Evolutionary conservation across 2,329 filamentous ascomycete species (phyloP), one percentile per base, ranked within the genome.

Genomic region (Ceratocystis colombiana): DNA sequence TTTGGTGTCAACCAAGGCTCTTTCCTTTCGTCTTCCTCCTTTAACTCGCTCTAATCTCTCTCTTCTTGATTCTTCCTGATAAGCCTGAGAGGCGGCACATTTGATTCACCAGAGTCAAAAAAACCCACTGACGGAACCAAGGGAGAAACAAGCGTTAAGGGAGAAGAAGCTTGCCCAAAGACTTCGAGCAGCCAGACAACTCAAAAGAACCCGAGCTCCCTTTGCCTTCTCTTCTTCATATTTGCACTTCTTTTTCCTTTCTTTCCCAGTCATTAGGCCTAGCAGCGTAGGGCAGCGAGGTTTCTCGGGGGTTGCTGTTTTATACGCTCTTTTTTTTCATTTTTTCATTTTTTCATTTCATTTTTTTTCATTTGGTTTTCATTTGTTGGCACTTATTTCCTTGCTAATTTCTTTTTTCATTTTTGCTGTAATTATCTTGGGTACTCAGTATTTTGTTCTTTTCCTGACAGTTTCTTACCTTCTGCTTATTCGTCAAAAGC

Each of bases 321-420:
- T 17, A 46, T 44, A 48, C 25, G 30, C 61, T 22, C 48, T 64
- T n/a, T 67, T 63, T 64, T 64, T 28, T 28, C 3, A 1, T 28
- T 28, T 45, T 25, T 53, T 61, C 10, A 28, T 55, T 61, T 37
- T 37, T 41, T 37, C 20, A 7, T 66, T 30, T 22, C 22, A 22
- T 22, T 22, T 22, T 22, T 66, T 30, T 50, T 10, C 28, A 17
- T 22, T 57, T 57, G 50, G 15, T 7, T 20, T 15, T 44, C 25
- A 30, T 44, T 64, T 53, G 33, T 37, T 25, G 69, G 59, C 20
- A 69, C 73, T 20, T 46, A 53, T 66, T 37, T 53, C 61, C 20
- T 44, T 62, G 28, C 61, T 30, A 28, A 25, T 66, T 61, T 53
- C 12, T 22, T 66, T 30, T 41, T 61, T 10, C 41, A 17, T 55